These are phyloP conservation scores for Dianthus caryophyllus DNA, from an alignment of 148 eudicot species.

Conservation along the genomic window DNA sequence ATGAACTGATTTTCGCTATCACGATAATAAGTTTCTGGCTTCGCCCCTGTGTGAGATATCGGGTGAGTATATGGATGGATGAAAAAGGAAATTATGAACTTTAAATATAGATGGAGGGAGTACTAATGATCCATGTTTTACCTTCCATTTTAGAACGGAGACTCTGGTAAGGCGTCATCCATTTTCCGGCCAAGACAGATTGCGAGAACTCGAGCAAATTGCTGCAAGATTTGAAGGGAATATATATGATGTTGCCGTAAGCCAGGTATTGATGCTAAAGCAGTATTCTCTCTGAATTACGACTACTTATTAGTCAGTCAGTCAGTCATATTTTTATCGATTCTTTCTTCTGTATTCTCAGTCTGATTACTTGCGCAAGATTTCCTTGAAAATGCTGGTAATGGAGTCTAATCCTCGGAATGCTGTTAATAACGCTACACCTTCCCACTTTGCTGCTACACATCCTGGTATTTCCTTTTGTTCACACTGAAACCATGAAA, in stretches of 20 bases:
- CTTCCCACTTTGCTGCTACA: constrained; percentile 43
- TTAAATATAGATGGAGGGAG: too few relatives aligned
- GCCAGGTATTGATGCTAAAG: constrained; percentile 53
- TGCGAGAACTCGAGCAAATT: constrained; percentile 65
- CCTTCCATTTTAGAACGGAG: constrained; percentile 47
- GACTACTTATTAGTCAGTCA: not conserved
- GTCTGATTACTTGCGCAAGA: constrained; percentile 83
- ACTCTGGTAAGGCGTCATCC: constrained; percentile 79
- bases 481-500: too few relatives aligned
- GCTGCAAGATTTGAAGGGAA: constrained; percentile 84
- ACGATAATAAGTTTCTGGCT: too few relatives aligned
- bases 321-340: not conserved
- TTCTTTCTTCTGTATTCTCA: constrained; percentile 29
- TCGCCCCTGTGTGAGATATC: too few relatives aligned
- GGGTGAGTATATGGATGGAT: too few relatives aligned
- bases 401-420: constrained; percentile 68
- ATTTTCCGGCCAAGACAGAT: constrained; percentile 65
- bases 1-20: too few relatives aligned
- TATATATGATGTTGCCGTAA: constrained; percentile 64
- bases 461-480: constrained; percentile 47
- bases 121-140: not conserved
- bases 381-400: constrained; percentile 78
- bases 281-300: not conserved
- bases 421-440: constrained; percentile 40
- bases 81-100: too few relatives aligned